A percentile compares a stretch with the other conserved stretches of the same genome.
Conservation (phyloP, 2,329 filamentous ascomycete species). For the Penicillium sp. region DNA sequence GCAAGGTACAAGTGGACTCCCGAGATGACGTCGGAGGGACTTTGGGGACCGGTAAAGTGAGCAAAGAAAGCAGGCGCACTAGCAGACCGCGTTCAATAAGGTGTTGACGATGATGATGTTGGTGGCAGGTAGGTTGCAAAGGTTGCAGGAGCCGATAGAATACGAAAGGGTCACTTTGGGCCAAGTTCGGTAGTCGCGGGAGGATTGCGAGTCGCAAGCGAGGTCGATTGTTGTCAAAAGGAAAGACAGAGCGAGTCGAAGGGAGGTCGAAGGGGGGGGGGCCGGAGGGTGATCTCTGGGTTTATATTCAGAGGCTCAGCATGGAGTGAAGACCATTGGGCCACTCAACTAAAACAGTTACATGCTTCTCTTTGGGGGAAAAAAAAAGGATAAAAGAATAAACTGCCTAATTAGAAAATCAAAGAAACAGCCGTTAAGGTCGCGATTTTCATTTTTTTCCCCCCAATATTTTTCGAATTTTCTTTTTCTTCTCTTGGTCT, state of each 20-base stretch:
- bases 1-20: background rate
- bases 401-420: no score
- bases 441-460: no score
- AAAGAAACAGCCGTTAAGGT: no score
- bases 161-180: background rate
- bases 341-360: background rate
- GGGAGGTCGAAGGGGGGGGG: conserved; percentile 7
- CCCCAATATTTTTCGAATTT: no score
- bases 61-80: background rate
- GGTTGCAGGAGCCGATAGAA: conserved; percentile 5
- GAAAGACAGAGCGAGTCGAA: background rate
- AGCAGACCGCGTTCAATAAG: background rate
- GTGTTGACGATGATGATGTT: background rate
- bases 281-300: conserved; percentile 11
- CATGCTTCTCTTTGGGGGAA: no score
- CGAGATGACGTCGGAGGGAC: conserved; percentile 1
- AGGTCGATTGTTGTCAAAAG: background rate
- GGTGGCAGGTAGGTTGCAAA: conserved; percentile 1
- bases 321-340: conserved; percentile 7
- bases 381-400: no score
- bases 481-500: no score
- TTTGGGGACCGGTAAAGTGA: background rate
- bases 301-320: conserved; percentile 23
- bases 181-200: no score
- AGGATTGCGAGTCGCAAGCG: background rate